Evolutionary conservation across 2,329 filamentous ascomycete genomes (phyloP).

Genomic region (Clonostachys rhizophaga): DNA sequence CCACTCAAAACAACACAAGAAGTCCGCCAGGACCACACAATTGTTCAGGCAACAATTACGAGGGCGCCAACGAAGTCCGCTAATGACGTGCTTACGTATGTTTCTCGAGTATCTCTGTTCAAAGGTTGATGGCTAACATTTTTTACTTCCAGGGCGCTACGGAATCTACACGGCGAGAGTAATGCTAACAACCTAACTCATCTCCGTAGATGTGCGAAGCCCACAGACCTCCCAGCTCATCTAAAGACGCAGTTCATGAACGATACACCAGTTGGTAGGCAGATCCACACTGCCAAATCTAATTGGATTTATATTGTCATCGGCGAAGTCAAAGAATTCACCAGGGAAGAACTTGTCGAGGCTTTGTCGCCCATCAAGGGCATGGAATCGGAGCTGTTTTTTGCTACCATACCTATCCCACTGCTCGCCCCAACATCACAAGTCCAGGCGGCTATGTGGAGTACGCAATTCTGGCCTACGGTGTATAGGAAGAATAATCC

Average conservation of each 20-base stretch:
- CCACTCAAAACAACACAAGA: conserved; percentile 63
- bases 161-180: conserved; percentile 52
- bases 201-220: conserved; percentile 72
- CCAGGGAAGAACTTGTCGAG: conserved; percentile 45
- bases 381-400: conserved; percentile 46
- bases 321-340: conserved; percentile 44
- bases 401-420: conserved; percentile 65
- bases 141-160: conserved; percentile 39
- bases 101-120: conserved; percentile 8
- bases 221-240: conserved; percentile 60
- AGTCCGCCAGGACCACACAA: conserved; percentile 51
- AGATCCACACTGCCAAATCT: conserved; percentile 55
- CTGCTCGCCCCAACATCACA: conserved; percentile 70
- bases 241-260: conserved; percentile 60
- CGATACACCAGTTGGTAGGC: conserved; percentile 45
- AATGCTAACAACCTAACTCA: conserved; percentile 64
- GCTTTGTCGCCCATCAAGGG: conserved; percentile 43
- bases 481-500: conserved; percentile 86
- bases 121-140: conserved; percentile 7
- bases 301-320: conserved; percentile 56
- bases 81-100: conserved; percentile 69
- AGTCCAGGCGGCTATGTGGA: conserved; percentile 71
- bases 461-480: conserved; percentile 74
- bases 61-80: conserved; percentile 68
- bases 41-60: conserved; percentile 65